A percentile compares a stretch with the other conserved stretches of the same genome.
Evolutionary conservation across 208 protist species (phyloP).

Genomic region (Trypanosoma lewisi): DNA sequence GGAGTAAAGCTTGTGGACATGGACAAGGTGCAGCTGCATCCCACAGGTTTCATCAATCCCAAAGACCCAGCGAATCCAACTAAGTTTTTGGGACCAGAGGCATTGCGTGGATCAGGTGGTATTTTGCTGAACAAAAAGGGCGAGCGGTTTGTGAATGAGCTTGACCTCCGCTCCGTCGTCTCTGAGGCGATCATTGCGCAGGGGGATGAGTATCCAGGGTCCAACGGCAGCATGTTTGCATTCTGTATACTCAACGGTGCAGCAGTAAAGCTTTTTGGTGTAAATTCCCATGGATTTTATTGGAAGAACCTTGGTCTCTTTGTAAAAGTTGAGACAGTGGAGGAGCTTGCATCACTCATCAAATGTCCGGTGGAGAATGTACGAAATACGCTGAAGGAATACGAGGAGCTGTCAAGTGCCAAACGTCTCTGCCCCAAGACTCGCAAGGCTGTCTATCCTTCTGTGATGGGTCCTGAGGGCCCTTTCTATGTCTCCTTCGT

Average conservation of each 20-base stretch:
- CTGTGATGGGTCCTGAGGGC: slow-evolving; percentile 51
- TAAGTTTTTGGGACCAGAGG: slow-evolving; percentile 95
- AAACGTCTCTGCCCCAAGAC: slow-evolving; percentile 46
- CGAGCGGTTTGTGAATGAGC: slow-evolving; percentile 94
- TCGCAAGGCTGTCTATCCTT: slow-evolving; percentile 84
- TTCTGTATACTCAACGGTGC: slow-evolving; percentile 85
- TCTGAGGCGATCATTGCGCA: slow-evolving; percentile 85
- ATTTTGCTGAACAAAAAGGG: slow-evolving; percentile 92
- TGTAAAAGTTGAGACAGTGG: slow-evolving; percentile 35
- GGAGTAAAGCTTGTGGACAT: slow-evolving; percentile 88
- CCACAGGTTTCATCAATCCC: slow-evolving; percentile 94
- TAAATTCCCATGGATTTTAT: slow-evolving; percentile 77
- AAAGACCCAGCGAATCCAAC: slow-evolving; percentile 76
- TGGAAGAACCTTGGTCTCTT: slow-evolving; percentile 68
- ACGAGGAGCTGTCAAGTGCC: slow-evolving; percentile 44
- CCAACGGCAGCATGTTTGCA: slow-evolving; percentile 60
- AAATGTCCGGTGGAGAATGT: slow-evolving; percentile 44
- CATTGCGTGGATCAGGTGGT: slow-evolving; percentile 93
- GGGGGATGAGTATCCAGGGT: slow-evolving; percentile 59
- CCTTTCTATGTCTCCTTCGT: slow-evolving; percentile 85
- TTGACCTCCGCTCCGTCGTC: slow-evolving; percentile 93
- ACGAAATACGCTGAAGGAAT: slow-evolving; percentile 48
- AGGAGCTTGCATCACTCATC: slow-evolving; percentile 61
- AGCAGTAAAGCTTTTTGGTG: slow-evolving; percentile 72
- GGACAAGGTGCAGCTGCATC: slow-evolving; percentile 95